Conservation (phyloP, 257 asterid genomes). For the Penstemon eatonii region DNA sequence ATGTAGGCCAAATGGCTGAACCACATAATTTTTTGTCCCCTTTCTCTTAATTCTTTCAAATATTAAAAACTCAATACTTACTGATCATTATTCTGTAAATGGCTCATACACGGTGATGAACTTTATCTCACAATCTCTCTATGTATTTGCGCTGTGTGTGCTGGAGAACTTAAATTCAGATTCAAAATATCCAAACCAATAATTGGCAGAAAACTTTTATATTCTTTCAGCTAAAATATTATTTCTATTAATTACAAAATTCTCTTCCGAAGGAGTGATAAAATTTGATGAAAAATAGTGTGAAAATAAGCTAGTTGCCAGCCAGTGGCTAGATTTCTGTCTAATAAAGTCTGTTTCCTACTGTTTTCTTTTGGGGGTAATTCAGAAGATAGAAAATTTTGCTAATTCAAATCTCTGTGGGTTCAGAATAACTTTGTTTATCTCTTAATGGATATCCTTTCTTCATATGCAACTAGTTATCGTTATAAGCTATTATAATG, state of each 20-base stretch:
- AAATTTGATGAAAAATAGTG: not conserved
- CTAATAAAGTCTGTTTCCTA: too few species aligned
- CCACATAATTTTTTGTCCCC: too few species aligned
- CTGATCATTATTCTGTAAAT: not conserved
- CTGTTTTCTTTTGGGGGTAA: too few species aligned
- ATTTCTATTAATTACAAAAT: not conserved
- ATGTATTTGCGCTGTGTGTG: not conserved
- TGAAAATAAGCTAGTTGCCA: conserved; percentile 2
- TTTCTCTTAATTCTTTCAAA: too few species aligned
- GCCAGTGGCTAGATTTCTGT: not conserved
- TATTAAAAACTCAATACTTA: not conserved
- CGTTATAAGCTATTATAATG: conserved; percentile 9
- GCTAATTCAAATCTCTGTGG: not conserved
- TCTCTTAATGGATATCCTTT: conserved; percentile 5
- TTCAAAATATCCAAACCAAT: not conserved
- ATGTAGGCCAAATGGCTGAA: too few species aligned
- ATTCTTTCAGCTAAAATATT: not conserved
- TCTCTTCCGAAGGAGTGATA: not conserved
- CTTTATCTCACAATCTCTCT: not conserved
- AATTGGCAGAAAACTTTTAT: too few species aligned
- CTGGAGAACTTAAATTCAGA: conserved; percentile 1
- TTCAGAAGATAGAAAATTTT: not conserved
- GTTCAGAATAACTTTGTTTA: not conserved
- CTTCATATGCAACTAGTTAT: not conserved
- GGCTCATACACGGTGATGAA: not conserved